phyloP scores from a whole-genome alignment of 768 basidiomycete genomes.

The Phallus indusiatus region DNA sequence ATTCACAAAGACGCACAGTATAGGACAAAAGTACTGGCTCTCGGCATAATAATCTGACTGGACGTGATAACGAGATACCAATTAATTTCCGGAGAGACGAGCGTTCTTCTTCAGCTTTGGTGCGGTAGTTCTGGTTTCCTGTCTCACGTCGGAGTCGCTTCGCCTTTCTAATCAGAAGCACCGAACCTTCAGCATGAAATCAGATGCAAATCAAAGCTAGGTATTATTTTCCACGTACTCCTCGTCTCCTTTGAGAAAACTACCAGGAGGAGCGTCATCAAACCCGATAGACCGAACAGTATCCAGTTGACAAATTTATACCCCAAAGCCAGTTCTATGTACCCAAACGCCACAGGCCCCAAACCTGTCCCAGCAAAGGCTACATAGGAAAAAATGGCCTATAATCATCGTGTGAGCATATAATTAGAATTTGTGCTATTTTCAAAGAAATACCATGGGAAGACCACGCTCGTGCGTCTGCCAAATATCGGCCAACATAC shows the following conservation, averaged over 20 bases:
- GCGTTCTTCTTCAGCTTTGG: constrained; percentile 2
- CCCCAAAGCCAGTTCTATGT: constrained; percentile 1
- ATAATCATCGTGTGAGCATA: background rate
- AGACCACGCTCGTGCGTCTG: constrained; percentile 3
- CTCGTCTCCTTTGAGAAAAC: constrained; percentile 2
- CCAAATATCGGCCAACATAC: constrained; percentile 7
- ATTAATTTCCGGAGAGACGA: constrained; percentile 2
- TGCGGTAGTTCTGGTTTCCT: background rate
- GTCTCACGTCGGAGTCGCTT: background rate
- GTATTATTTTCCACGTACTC: background rate
- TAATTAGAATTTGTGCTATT: background rate
- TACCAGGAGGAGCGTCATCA: background rate
- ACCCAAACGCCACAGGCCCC: background rate
- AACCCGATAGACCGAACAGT: background rate
- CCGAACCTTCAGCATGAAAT: background rate
- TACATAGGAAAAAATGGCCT: constrained; percentile 6
- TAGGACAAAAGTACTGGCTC: constrained; percentile 3
- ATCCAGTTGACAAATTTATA: constrained; percentile 7
- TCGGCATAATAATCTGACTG: background rate
- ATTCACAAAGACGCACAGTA: background rate
- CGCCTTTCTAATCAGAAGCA: constrained; percentile 1
- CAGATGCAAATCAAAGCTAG: background rate
- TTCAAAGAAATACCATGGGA: background rate
- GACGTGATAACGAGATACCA: background rate
- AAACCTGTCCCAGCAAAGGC: constrained; percentile 4